Base-by-base conservation (phyloP, 257 asterid genomes). In the Solanum bulbocastanum region DNA sequence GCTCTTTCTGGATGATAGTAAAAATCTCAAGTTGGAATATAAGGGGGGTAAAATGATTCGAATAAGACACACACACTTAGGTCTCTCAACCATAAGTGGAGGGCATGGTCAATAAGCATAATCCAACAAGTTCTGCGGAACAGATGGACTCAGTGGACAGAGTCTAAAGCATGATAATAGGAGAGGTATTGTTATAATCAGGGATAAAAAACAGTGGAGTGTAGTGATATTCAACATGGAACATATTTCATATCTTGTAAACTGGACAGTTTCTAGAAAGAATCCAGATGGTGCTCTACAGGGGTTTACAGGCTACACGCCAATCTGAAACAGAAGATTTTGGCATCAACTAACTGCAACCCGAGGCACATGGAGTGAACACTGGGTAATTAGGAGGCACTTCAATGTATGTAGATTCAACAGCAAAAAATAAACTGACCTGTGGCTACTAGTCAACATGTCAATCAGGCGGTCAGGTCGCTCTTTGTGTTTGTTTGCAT, bases 401-500 rank as follows among this genome's bases (percentile, higher is more conserved):
- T 37, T 37, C 20, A 5, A 74, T 74, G 52, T 37, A 22, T 37
- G 52, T 37, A 74, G 52, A 6, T 74, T 74, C 83, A 37, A 74
- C 14, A 74, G 16, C 6, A 22, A 74, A 36, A 18, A 49, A 82
- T 3, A 32, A 49, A 49, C 84, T 82, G 62, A 95, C 98, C 98
- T 96, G 93, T 97, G 99, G 91, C 96, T 95, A 89, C 99, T 97
- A 75, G 95, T 95, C 91, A 97, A 91, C 99, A 96, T 96, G 95
- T 96, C 99, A 90, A 95, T 97, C 92, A 97, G 98, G 88, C 99
- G 98, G 92, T 97, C 99, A 46, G 99, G 98, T 20, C 99, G 96
- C 92, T 97, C 99, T 91, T 97, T 97, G 92, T 96, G 99, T 88
- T 94, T 94, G 92, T 96, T 97, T 85, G 99, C 99, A 87, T 97